Percentiles rank a stretch among this genome's conserved stretches.
Evolutionary conservation across 2,329 filamentous ascomycete genomes (phyloP).

Genomic region (Chaetomium globosum): DNA sequence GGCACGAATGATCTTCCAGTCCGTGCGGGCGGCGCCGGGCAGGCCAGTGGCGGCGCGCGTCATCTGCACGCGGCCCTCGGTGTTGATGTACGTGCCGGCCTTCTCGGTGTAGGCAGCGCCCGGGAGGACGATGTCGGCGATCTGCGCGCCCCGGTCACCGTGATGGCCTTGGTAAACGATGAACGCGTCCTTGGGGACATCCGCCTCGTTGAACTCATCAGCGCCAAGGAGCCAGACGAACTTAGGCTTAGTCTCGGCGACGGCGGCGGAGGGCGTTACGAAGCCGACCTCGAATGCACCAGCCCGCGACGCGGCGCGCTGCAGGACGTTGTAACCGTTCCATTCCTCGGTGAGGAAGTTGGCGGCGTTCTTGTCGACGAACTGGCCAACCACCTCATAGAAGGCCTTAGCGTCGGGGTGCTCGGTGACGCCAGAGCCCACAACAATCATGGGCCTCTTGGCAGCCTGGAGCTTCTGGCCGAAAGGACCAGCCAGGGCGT

Average conservation of each 20-base stretch:
- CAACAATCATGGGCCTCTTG: constrained; percentile 93
- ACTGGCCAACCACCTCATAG: constrained; percentile 85
- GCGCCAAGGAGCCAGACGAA: constrained; percentile 96
- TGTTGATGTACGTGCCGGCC: constrained; percentile 94
- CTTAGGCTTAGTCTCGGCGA: constrained; percentile 85
- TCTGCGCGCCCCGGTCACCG: constrained; percentile 87
- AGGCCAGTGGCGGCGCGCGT: constrained; percentile 86
- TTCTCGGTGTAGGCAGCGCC: constrained; percentile 98
- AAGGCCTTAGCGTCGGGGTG: constrained; percentile 89
- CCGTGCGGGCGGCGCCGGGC: constrained; percentile 85
- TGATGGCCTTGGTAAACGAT: constrained; percentile 98
- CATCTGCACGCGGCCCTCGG: constrained; percentile 93
- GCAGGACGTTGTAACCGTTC: constrained; percentile 97
- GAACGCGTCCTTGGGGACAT: constrained; percentile 94
- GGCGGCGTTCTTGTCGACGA: constrained; percentile 88
- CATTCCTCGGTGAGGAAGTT: constrained; percentile 89
- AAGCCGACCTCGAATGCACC: constrained; percentile 97
- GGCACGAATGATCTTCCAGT: constrained; percentile 99
- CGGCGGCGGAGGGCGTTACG: constrained; percentile 77
- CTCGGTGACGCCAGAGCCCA: constrained; percentile 89
- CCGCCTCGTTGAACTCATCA: constrained; percentile 81
- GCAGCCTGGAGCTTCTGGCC: constrained; percentile 88
- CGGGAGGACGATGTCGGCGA: constrained; percentile 91
- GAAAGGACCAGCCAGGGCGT: constrained; percentile 80
- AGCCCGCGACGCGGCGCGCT: constrained; percentile 86